phyloP scores from a whole-genome alignment of 257 asterid genomes.

The Nicotiana knightiana region DNA sequence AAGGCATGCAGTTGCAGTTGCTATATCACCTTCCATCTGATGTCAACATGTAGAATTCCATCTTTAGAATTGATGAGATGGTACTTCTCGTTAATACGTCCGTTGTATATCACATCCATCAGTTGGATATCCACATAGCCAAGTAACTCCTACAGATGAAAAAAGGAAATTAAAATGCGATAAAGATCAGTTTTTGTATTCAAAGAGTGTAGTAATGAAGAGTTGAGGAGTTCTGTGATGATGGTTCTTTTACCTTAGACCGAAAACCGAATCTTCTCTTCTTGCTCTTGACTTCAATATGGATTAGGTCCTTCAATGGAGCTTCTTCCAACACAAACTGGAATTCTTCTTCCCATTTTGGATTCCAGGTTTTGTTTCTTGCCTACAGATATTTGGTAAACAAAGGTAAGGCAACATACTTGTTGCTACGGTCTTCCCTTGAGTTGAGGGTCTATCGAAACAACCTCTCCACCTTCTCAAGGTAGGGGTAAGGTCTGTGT shows the following conservation, averaged over 20 bases:
- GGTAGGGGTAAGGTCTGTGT: too few species aligned
- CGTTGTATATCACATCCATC: conserved; percentile 61
- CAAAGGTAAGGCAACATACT: not conserved
- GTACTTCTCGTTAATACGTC: conserved; percentile 61
- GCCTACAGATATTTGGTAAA: conserved; percentile 23
- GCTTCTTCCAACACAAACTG: conserved; percentile 68
- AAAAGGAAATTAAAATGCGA: not conserved
- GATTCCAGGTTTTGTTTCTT: conserved; percentile 53
- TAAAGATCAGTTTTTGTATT: not conserved
- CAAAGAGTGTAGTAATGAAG: not conserved
- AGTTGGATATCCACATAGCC: conserved; percentile 70
- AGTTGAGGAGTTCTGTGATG: not conserved
- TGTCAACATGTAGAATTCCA: conserved; percentile 66
- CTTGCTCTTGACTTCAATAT: conserved; percentile 56
- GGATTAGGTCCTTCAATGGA: conserved; percentile 57
- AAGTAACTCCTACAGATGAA: conserved; percentile 43
- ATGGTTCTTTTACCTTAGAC: conserved; percentile 36
- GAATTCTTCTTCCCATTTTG: conserved; percentile 76
- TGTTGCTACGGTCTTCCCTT: too few species aligned
- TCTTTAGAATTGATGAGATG: conserved; percentile 66
- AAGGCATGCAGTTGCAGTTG: not conserved
- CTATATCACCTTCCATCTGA: conserved; percentile 70
- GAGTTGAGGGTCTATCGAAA: too few species aligned
- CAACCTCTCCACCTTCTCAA: too few species aligned
- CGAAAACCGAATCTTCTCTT: conserved; percentile 42